Evolutionary conservation across 129 eudicot genomes (phyloP).

Genomic region (Gnaphalium uliginosum): DNA sequence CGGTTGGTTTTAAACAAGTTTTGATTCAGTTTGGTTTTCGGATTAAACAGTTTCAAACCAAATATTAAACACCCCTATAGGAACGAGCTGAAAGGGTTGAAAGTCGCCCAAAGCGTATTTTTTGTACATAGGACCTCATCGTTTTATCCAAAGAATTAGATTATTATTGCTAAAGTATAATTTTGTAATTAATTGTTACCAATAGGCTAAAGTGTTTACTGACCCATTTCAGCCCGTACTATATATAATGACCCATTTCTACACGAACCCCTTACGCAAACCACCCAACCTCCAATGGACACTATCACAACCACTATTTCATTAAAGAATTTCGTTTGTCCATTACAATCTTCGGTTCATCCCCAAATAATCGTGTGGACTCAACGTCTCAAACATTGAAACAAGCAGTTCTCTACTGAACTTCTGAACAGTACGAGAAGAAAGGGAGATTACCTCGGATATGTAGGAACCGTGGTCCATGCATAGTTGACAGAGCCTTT

Average conservation of each 20-base stretch:
- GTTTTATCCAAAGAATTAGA: background rate
- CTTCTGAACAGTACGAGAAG: background rate
- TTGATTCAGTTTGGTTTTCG: too few species aligned
- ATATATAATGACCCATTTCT: background rate
- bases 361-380: background rate
- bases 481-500: slow-evolving; percentile 96
- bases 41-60: too few species aligned
- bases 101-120: background rate
- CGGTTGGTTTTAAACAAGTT: too few species aligned
- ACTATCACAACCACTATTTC: background rate
- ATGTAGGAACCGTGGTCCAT: slow-evolving; percentile 96
- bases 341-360: background rate
- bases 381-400: background rate
- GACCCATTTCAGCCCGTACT: background rate
- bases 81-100: background rate
- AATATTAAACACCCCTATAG: too few species aligned
- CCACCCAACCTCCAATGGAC: slow-evolving; percentile 3
- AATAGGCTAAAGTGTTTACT: background rate
- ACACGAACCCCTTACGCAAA: background rate
- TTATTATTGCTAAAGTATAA: background rate
- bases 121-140: background rate
- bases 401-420: background rate
- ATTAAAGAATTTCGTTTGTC: background rate
- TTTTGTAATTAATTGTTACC: background rate
- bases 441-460: slow-evolving; percentile 59